Conservation (phyloP, 2,329 filamentous ascomycete genomes). For the Endoconidiophora polonica region DNA sequence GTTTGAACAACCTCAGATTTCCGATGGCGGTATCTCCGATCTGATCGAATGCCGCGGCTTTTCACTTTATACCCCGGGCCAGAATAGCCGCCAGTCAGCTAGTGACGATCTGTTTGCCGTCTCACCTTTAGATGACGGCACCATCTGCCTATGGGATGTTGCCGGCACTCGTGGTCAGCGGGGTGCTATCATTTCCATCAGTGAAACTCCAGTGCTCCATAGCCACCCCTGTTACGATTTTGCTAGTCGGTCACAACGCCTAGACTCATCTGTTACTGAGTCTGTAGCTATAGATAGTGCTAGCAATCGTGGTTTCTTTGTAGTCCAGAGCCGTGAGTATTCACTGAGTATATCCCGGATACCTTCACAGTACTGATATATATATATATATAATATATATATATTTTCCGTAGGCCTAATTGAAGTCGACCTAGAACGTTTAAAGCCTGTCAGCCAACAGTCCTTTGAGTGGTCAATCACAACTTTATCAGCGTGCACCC, state of each 20-base stretch:
- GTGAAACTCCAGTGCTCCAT: constrained; percentile 44
- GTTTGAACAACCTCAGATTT: constrained; percentile 46
- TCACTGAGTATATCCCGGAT: not conserved
- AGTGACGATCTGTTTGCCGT: constrained; percentile 39
- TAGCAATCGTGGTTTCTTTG: constrained; percentile 57
- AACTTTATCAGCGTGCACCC: constrained; percentile 53
- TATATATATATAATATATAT: not conserved
- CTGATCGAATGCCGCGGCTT: constrained; percentile 55
- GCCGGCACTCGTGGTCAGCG: constrained; percentile 31
- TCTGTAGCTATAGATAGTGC: constrained; percentile 64
- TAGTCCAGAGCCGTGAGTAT: constrained; percentile 50
- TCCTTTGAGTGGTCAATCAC: constrained; percentile 71
- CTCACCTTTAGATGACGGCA: constrained; percentile 67
- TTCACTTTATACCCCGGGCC: constrained; percentile 39
- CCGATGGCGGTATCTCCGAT: constrained; percentile 26
- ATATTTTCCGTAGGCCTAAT: constrained; percentile 36
- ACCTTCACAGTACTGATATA: not conserved
- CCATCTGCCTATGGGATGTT: constrained; percentile 74
- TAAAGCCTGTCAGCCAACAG: constrained; percentile 51
- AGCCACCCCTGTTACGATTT: constrained; percentile 1
- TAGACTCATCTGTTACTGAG: constrained; percentile 59
- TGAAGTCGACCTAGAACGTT: constrained; percentile 63
- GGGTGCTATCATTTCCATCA: constrained; percentile 49
- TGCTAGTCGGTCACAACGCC: constrained; percentile 4
- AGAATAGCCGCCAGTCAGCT: constrained; percentile 30